Conservation (phyloP, 2,329 filamentous ascomycete genomes). For the Akanthomyces lecanii region DNA sequence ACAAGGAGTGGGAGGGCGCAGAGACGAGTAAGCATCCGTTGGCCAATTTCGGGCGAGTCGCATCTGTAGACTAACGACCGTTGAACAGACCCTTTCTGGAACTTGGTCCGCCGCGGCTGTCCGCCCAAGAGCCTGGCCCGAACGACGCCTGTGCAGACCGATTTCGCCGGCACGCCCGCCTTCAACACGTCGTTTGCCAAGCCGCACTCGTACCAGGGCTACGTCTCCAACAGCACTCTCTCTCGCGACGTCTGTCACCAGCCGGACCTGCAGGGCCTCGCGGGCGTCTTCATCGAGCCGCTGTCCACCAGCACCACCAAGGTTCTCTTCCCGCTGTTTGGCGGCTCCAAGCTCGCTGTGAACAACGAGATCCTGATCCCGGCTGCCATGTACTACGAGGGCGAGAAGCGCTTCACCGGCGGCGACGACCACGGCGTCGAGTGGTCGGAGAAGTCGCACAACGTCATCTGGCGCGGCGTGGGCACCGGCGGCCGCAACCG, state of each 20-base stretch:
- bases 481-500: conserved; percentile 60
- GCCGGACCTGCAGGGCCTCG: conserved; percentile 57
- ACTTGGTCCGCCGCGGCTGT: conserved; percentile 56
- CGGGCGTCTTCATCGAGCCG: conserved; percentile 61
- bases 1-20: conserved; percentile 51
- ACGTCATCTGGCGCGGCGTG: conserved; percentile 61
- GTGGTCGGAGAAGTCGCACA: conserved; percentile 54
- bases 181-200: conserved; percentile 44
- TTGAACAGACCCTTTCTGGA: conserved; percentile 50
- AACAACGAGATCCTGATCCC: conserved; percentile 69
- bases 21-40: conserved; percentile 39
- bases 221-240: conserved; percentile 57
- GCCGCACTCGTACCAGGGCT: conserved; percentile 52
- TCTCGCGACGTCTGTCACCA: conserved; percentile 63
- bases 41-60: not conserved
- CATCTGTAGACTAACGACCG: not conserved
- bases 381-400: conserved; percentile 64
- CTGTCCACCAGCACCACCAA: conserved; percentile 53
- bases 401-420: conserved; percentile 59
- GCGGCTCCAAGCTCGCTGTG: conserved; percentile 63
- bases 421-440: conserved; percentile 47
- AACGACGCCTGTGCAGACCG: conserved; percentile 37
- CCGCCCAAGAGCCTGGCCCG: conserved; percentile 59
- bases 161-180: conserved; percentile 41
- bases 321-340: conserved; percentile 60